phyloP scores from a whole-genome alignment of 192 early-diverging fungal species.

The Entomortierella parvispora region DNA sequence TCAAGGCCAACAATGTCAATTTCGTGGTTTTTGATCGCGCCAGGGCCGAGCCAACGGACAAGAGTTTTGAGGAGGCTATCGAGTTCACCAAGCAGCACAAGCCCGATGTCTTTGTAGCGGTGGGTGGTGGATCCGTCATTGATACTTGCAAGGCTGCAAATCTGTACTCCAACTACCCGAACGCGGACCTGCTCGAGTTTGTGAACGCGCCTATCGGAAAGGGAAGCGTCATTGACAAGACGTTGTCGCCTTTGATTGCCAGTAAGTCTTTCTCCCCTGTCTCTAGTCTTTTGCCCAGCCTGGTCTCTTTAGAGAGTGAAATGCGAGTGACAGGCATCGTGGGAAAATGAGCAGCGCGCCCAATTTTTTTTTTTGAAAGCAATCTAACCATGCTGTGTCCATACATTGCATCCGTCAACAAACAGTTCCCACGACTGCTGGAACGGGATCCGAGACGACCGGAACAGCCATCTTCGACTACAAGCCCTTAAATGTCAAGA shows the following conservation, averaged over 20 bases:
- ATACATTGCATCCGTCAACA: neutral
- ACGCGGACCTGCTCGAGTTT: constrained; percentile 90
- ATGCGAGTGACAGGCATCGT: constrained; percentile 5
- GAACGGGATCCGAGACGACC: constrained; percentile 90
- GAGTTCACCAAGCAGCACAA: constrained; percentile 76
- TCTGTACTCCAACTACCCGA: constrained; percentile 81
- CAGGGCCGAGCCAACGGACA: constrained; percentile 87
- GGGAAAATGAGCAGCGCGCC: constrained; percentile 1
- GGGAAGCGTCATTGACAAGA: constrained; percentile 77
- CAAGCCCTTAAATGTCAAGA: constrained; percentile 84
- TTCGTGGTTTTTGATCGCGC: constrained; percentile 82
- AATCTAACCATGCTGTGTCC: neutral
- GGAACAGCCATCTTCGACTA: constrained; percentile 96
- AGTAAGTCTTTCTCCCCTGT: constrained; percentile 44
- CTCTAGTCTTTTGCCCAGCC: too few relatives aligned
- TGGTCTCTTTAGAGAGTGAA: neutral
- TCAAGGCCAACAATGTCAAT: constrained; percentile 71
- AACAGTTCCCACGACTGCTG: constrained; percentile 66
- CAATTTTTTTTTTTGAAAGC: neutral
- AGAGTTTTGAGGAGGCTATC: constrained; percentile 84
- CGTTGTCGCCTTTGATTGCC: constrained; percentile 83
- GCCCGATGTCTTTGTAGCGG: constrained; percentile 89
- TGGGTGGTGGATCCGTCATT: constrained; percentile 91
- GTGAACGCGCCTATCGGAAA: constrained; percentile 93
- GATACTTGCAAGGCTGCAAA: constrained; percentile 95